phyloP scores from a whole-genome alignment of 1,284 basidiomycete species.

The Ustilago sp. region DNA sequence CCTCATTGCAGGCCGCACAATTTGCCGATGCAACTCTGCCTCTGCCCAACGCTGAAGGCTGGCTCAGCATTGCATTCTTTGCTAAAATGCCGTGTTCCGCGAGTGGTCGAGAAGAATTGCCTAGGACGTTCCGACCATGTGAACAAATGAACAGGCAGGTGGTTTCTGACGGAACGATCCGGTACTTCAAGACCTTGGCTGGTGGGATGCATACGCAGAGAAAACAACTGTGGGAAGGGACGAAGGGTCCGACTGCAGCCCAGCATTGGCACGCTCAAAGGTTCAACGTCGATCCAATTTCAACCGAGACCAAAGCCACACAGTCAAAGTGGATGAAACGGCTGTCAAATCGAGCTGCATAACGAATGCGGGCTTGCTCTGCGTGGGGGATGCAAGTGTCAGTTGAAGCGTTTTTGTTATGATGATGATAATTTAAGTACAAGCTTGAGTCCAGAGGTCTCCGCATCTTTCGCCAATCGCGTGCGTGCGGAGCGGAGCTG shows the following conservation, averaged over 20 bases:
- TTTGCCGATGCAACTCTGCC: neutral
- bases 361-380: neutral
- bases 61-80: neutral
- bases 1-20: too few species aligned
- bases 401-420: too few species aligned
- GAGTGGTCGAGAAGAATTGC: neutral
- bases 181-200: neutral
- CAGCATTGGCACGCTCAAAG: neutral
- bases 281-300: neutral
- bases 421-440: too few species aligned
- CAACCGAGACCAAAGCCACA: neutral
- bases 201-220: neutral
- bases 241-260: neutral
- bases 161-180: neutral
- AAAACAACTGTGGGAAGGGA: neutral
- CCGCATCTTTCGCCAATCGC: too few species aligned
- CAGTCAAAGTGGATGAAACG: neutral
- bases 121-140: neutral
- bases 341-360: neutral
- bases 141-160: neutral
- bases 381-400: neutral
- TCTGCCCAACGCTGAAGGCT: neutral
- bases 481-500: too few species aligned
- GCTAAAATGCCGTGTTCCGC: neutral
- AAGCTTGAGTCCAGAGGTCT: too few species aligned